Percentiles rank a stretch among this genome's conserved stretches.
phyloP scores from a whole-genome alignment of 2,329 filamentous ascomycete species.

The Fusarium succisae region DNA sequence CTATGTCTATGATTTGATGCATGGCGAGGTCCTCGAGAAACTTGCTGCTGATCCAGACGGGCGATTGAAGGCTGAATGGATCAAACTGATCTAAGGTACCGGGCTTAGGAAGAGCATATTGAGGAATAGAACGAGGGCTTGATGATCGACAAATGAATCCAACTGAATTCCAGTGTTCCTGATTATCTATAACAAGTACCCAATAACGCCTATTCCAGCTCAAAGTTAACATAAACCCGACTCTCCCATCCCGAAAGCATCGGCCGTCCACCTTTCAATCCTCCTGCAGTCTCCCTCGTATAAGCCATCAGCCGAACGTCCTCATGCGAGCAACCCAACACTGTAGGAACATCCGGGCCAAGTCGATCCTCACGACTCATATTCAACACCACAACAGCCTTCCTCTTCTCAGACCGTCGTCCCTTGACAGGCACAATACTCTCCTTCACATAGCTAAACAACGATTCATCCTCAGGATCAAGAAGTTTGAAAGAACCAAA shows the following conservation, averaged over 20 bases:
- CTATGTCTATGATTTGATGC: background rate
- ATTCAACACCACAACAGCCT: slow-evolving; percentile 55
- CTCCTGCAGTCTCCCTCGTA: slow-evolving; percentile 15
- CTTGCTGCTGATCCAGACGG: background rate
- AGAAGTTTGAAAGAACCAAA: slow-evolving; percentile 68
- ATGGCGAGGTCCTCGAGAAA: background rate
- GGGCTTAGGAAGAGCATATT: accelerated
- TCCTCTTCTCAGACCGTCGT: slow-evolving; percentile 33
- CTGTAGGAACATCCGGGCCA: slow-evolving; percentile 36
- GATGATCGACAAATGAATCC: accelerated
- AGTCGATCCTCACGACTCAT: slow-evolving; percentile 53
- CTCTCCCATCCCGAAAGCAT: slow-evolving; percentile 32
- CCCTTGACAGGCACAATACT: slow-evolving; percentile 30
- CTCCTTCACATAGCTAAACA: slow-evolving; percentile 66
- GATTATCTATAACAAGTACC: accelerated
- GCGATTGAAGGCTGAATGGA: accelerated
- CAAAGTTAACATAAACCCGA: slow-evolving; percentile 32
- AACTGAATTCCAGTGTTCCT: background rate
- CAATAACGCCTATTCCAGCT: background rate
- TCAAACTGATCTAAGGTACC: background rate
- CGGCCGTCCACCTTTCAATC: background rate
- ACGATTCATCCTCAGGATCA: slow-evolving; percentile 58
- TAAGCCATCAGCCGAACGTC: slow-evolving; percentile 41
- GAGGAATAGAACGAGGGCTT: too few species aligned
- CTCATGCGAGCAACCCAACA: slow-evolving; percentile 28